Conservation (phyloP, 805 yeast genomes). For the Teunomyces barrocoloradensis region DNA sequence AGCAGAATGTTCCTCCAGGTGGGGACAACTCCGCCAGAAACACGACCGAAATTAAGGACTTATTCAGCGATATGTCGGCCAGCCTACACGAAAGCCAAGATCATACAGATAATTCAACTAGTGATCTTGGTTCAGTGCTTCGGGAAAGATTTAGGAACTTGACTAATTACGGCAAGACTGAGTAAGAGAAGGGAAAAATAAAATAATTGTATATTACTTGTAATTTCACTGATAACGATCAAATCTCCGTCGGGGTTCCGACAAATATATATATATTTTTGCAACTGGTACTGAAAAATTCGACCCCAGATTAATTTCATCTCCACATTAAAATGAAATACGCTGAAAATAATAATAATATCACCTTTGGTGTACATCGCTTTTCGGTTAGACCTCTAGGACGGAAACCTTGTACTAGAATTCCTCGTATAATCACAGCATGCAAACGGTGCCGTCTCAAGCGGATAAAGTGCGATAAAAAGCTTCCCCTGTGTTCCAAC, state of each 20-base stretch:
- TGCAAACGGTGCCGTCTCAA: constrained; percentile 2
- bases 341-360: neutral
- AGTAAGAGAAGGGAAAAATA: neutral
- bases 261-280: neutral
- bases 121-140: constrained; percentile 21
- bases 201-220: neutral
- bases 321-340: neutral
- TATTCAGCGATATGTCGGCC: constrained; percentile 11
- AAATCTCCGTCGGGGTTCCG: neutral
- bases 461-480: constrained; percentile 1
- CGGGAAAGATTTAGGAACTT: constrained; percentile 21
- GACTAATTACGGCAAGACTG: constrained; percentile 11
- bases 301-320: no score
- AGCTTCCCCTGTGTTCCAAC: neutral
- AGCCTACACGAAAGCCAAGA: constrained; percentile 9
- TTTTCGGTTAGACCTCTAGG: neutral
- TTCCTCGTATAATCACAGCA: neutral
- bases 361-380: neutral
- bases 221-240: neutral
- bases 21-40: constrained; percentile 5
- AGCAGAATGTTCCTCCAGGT: neutral
- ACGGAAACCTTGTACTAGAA: neutral
- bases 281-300: neutral
- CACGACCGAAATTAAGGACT: constrained; percentile 9
- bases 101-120: constrained; percentile 17